Evolutionary conservation across 257 asterid species (phyloP).

Genomic region (Echites panduratus): DNA sequence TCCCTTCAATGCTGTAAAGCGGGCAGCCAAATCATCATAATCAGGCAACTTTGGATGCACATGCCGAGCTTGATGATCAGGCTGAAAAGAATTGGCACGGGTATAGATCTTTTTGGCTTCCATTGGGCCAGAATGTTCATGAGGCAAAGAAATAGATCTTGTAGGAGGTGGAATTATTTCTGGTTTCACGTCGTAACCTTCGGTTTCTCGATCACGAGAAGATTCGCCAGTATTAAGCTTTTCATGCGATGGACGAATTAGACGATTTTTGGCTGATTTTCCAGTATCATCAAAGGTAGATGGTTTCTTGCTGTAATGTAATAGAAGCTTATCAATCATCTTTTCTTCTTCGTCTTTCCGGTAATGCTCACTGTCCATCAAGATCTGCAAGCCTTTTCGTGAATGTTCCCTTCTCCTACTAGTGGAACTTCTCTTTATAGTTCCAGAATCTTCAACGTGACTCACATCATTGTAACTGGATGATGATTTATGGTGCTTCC

Average conservation of each 20-base stretch:
- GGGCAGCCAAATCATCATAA: slow-evolving; percentile 87
- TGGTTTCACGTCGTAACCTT: slow-evolving; percentile 24
- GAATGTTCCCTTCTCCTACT: slow-evolving; percentile 71
- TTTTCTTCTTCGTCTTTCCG: slow-evolving; percentile 60
- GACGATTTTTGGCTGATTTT: slow-evolving; percentile 31
- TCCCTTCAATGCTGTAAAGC: slow-evolving; percentile 82
- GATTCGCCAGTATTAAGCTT: slow-evolving; percentile 35
- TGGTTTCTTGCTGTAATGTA: slow-evolving; percentile 86
- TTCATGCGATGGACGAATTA: slow-evolving; percentile 25
- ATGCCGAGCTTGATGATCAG: slow-evolving; percentile 64
- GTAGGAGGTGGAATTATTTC: slow-evolving; percentile 35
- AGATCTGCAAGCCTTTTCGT: slow-evolving; percentile 52
- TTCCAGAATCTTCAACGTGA: slow-evolving; percentile 40
- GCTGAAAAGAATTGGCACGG: slow-evolving; percentile 74
- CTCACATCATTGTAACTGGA: slow-evolving; percentile 28
- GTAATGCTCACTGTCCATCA: slow-evolving; percentile 54
- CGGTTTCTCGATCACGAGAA: slow-evolving; percentile 28
- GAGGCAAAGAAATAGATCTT: slow-evolving; percentile 79
- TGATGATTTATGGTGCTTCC: slow-evolving; percentile 60
- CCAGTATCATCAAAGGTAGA: slow-evolving; percentile 42
- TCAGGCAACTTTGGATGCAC: slow-evolving; percentile 97
- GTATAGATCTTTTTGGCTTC: slow-evolving; percentile 39
- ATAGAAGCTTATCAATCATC: slow-evolving; percentile 69
- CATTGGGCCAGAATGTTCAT: slow-evolving; percentile 29
- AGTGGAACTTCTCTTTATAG: slow-evolving; percentile 43